Conservation (phyloP, 2,329 filamentous ascomycete species). For the Aspergillus spinulosporus region DNA sequence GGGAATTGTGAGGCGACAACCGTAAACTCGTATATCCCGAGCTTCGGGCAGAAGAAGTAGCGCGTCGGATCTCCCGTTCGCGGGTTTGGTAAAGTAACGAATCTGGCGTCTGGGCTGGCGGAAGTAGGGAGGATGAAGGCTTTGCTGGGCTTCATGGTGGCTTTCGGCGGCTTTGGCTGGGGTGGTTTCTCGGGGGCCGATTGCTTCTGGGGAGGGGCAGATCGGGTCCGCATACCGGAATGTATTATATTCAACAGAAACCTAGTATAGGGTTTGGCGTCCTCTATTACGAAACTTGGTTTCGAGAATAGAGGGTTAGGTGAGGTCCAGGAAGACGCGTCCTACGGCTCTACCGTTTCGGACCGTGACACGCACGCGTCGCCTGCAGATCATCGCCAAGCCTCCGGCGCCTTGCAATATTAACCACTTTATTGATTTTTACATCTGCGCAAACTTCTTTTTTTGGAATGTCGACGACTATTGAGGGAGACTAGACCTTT, state of each 20-base stretch:
- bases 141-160: constrained; percentile 41
- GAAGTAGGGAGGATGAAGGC: constrained; percentile 60
- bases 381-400: constrained; percentile 7
- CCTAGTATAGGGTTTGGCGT: not conserved
- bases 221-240: constrained; percentile 32
- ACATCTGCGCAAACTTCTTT: not conserved
- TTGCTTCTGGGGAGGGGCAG: constrained; percentile 15
- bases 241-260: not conserved
- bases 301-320: not conserved
- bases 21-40: constrained; percentile 63
- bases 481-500: not conserved
- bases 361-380: constrained; percentile 6
- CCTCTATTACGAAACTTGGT: no score
- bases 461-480: not conserved
- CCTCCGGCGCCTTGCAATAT: not conserved
- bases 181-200: constrained; percentile 21
- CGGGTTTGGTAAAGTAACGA: constrained; percentile 58
- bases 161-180: constrained; percentile 20
- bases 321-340: constrained; percentile 1
- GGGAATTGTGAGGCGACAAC: constrained; percentile 53
- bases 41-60: constrained; percentile 60
- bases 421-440: not conserved
- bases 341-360: not conserved
- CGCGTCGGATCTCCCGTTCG: constrained; percentile 49
- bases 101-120: constrained; percentile 53